A percentile compares a stretch with the other conserved stretches of the same genome.
phyloP scores from a whole-genome alignment of 192 early-diverging fungal species.

The Radiomyces spectabilis region DNA sequence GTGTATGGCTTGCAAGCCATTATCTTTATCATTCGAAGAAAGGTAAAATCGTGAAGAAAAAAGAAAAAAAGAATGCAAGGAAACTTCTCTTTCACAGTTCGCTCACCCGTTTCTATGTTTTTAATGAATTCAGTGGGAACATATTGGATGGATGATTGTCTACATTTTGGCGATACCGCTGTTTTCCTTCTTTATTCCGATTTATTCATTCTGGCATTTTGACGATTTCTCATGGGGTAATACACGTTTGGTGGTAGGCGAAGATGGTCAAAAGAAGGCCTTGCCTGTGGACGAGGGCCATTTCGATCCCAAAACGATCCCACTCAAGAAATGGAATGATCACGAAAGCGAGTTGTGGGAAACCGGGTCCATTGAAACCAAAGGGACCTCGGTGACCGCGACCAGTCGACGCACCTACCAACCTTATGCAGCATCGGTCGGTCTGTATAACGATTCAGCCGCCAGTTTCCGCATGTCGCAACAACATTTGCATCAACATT shows the following conservation, averaged over 20 bases:
- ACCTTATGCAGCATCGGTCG: background rate
- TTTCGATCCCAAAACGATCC: conserved; percentile 67
- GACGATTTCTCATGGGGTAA: conserved; percentile 99
- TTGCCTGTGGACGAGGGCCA: conserved; percentile 55
- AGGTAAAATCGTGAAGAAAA: conserved; percentile 26
- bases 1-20: conserved; percentile 75
- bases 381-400: conserved; percentile 33
- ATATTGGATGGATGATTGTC: conserved; percentile 96
- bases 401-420: conserved; percentile 10
- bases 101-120: background rate
- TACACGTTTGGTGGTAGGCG: conserved; percentile 84
- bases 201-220: conserved; percentile 98
- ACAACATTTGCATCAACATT: background rate
- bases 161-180: conserved; percentile 85
- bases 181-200: conserved; percentile 73
- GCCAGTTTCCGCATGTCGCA: conserved; percentile 2
- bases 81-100: background rate
- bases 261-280: conserved; percentile 65
- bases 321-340: conserved; percentile 71
- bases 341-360: conserved; percentile 74
- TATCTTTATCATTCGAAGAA: conserved; percentile 71
- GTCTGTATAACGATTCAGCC: conserved; percentile 3
- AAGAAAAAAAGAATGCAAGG: conserved; percentile 3
- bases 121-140: conserved; percentile 56
- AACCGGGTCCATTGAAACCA: conserved; percentile 34